Conservation (phyloP, 208 protist genomes). For the Trypanosoma avium region DNA sequence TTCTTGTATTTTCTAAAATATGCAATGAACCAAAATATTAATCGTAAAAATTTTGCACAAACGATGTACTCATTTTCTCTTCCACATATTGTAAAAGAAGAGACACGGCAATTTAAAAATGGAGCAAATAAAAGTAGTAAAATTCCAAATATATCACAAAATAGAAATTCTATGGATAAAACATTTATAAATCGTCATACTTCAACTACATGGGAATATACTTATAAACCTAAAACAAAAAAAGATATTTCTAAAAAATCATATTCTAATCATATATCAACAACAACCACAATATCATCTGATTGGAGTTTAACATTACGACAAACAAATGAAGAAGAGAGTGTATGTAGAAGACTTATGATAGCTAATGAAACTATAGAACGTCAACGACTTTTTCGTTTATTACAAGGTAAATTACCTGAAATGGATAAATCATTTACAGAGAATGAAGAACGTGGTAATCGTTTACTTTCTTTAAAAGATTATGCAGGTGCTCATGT, state of each 20-base stretch:
- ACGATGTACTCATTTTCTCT: neutral
- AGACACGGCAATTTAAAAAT: neutral
- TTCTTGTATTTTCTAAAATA: neutral
- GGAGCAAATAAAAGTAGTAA: neutral
- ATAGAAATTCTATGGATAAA: neutral
- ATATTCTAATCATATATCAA: too few species aligned
- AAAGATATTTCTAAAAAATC: neutral
- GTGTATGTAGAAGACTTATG: constrained; percentile 16
- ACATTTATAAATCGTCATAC: neutral
- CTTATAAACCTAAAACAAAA: constrained; percentile 10
- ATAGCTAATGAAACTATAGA: constrained; percentile 35
- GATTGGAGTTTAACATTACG: neutral
- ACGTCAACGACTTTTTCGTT: constrained; percentile 20
- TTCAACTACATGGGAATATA: constrained; percentile 8
- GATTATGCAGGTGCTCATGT: constrained; percentile 28
- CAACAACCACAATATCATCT: neutral
- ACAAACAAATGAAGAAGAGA: constrained; percentile 19
- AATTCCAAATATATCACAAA: neutral
- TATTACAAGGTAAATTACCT: neutral
- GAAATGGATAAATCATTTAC: neutral
- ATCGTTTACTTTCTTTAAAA: constrained; percentile 16
- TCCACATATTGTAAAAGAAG: constrained; percentile 9
- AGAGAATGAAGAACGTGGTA: constrained; percentile 25
- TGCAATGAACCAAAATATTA: constrained; percentile 2
- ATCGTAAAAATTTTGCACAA: neutral